Conservation (phyloP, 1,139 yeast genomes). For the Lodderomyces oxycetoniae region DNA sequence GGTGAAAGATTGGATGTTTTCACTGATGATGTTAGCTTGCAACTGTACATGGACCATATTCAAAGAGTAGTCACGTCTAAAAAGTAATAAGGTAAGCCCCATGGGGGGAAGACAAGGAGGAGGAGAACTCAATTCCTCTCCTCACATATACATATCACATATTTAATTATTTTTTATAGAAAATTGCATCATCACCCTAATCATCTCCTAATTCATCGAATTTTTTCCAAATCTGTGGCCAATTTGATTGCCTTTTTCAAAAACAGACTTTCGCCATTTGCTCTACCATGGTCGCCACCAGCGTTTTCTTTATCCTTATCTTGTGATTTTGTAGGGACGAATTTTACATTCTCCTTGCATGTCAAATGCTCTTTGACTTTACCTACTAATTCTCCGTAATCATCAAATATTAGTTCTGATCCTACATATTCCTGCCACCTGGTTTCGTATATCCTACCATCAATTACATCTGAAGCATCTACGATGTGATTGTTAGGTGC, state of each 20-base stretch:
- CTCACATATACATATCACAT: too few species aligned
- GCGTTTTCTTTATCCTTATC: neutral
- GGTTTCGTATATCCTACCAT: constrained; percentile 60
- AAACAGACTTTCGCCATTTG: constrained; percentile 21
- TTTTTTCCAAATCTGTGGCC: constrained; percentile 20
- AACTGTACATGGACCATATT: constrained; percentile 60
- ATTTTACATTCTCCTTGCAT: constrained; percentile 3
- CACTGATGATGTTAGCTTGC: constrained; percentile 70
- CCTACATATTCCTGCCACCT: constrained; percentile 79
- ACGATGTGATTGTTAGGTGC: constrained; percentile 15
- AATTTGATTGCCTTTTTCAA: constrained; percentile 26
- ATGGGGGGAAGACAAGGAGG: neutral
- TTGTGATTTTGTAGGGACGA: constrained; percentile 1
- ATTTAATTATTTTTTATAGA: too few species aligned
- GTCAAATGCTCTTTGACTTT: constrained; percentile 34
- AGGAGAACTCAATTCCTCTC: too few species aligned
- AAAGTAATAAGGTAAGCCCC: constrained; percentile 8
- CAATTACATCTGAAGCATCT: constrained; percentile 31
- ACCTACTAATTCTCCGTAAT: constrained; percentile 50
- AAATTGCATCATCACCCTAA: too few species aligned
- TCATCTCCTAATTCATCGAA: too few species aligned
- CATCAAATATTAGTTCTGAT: constrained; percentile 66
- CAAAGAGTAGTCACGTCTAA: constrained; percentile 29
- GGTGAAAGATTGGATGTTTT: constrained; percentile 39
- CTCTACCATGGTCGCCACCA: neutral